Percentiles rank a stretch among this genome's conserved stretches.
These are phyloP conservation scores for Penicillium atrosanguineum DNA, from an alignment of 495 filamentous ascomycete genomes.

Conservation along the genomic window DNA sequence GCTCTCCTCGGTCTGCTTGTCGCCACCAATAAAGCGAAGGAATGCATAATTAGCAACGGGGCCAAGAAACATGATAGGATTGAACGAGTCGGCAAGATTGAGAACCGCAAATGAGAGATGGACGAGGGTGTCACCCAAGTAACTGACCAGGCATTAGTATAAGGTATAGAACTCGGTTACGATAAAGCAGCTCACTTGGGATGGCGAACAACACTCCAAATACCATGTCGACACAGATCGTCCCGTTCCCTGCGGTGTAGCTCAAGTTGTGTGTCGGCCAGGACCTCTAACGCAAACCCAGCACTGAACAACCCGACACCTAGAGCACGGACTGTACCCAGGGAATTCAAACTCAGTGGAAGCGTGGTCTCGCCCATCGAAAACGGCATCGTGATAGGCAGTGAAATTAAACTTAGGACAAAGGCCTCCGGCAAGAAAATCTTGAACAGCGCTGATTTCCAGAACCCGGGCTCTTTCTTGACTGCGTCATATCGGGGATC, in stretches of 20 bases:
- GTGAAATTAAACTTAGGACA: conserved; percentile 49
- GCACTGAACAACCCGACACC: conserved; percentile 53
- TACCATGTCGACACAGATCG: conserved; percentile 48
- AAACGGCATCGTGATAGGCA: conserved; percentile 57
- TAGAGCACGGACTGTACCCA: conserved; percentile 34
- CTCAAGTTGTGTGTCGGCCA: conserved; percentile 54
- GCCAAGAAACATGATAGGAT: conserved; percentile 52
- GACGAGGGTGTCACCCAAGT: conserved; percentile 55
- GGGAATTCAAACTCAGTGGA: conserved; percentile 5
- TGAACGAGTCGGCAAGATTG: conserved; percentile 48
- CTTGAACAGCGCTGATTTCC: conserved; percentile 49
- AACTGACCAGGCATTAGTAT: conserved; percentile 35
- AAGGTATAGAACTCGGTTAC: neutral
- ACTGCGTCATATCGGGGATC: conserved; percentile 50
- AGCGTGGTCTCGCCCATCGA: conserved; percentile 16
- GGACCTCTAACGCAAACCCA: conserved; percentile 51
- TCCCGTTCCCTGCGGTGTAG: conserved; percentile 30
- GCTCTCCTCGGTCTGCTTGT: conserved; percentile 50
- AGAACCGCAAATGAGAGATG: conserved; percentile 42
- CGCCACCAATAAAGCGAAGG: conserved; percentile 53
- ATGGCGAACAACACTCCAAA: conserved; percentile 60
- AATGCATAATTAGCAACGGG: conserved; percentile 56
- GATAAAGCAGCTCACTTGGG: conserved; percentile 50
- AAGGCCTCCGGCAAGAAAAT: conserved; percentile 52
- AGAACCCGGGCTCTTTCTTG: conserved; percentile 52